Percentiles rank a stretch among this genome's conserved stretches.
Conservation (phyloP, 768 basidiomycete genomes). For the Lepiota subincarnata region DNA sequence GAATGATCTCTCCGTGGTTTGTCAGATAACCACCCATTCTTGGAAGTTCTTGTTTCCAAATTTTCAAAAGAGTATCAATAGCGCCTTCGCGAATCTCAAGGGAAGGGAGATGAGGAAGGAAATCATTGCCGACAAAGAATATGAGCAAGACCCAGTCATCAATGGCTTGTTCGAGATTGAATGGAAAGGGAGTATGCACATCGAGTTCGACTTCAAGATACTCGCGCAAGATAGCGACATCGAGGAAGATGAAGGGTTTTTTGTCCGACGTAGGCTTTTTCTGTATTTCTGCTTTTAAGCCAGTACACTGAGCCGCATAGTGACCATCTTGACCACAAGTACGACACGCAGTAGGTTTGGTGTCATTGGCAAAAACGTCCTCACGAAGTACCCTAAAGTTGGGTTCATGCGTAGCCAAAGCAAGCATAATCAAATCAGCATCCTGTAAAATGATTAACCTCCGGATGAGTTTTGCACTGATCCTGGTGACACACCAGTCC, state of each 20-base stretch:
- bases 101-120: conserved; percentile 95
- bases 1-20: conserved; percentile 84
- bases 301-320: conserved; percentile 92
- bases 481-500: conserved; percentile 62
- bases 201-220: conserved; percentile 96
- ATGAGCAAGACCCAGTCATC: conserved; percentile 99
- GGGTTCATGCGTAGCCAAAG: conserved; percentile 98
- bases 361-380: conserved; percentile 89
- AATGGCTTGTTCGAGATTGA: conserved; percentile 93
- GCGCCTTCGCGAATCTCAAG: conserved; percentile 99
- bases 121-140: conserved; percentile 99
- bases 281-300: conserved; percentile 62
- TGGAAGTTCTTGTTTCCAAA: conserved; percentile 91
- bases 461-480: conserved; percentile 5
- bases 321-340: conserved; percentile 95
- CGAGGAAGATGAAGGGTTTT: conserved; percentile 99
- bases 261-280: conserved; percentile 71
- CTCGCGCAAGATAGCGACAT: conserved; percentile 92
- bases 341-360: conserved; percentile 75
- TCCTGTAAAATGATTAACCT: conserved; percentile 50
- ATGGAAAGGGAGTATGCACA: conserved; percentile 77
- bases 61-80: conserved; percentile 92
- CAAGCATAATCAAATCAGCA: conserved; percentile 98
- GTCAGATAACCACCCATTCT: conserved; percentile 98
- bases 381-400: conserved; percentile 95